These are phyloP conservation scores for Globisporangium nunn DNA, from an alignment of 352 stramenopile species.

Conservation along the genomic window DNA sequence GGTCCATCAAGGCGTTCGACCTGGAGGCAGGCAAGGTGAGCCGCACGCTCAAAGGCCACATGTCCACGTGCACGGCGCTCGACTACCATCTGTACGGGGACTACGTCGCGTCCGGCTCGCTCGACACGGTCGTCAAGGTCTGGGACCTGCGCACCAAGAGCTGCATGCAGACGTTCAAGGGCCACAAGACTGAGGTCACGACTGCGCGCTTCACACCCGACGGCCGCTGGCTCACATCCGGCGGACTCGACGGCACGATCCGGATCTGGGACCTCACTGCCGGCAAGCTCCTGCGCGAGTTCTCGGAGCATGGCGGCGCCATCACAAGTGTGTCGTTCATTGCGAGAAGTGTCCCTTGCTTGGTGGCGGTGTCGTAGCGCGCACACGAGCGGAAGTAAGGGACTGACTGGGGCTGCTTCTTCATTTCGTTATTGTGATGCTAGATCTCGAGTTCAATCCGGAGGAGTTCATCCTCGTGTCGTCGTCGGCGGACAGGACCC, in stretches of 20 bases:
- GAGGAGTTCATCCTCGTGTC: constrained; percentile 85
- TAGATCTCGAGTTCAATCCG: constrained; percentile 73
- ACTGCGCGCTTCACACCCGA: constrained; percentile 76
- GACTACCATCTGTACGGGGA: constrained; percentile 85
- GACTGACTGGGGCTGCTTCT: neutral
- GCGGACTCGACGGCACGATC: constrained; percentile 61
- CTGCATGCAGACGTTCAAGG: constrained; percentile 86
- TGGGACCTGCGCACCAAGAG: constrained; percentile 82
- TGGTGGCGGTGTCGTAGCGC: neutral
- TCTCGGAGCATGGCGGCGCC: constrained; percentile 61
- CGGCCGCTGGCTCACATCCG: constrained; percentile 78
- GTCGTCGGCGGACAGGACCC: constrained; percentile 59
- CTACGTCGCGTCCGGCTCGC: constrained; percentile 75
- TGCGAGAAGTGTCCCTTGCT: neutral
- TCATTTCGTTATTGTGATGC: neutral
- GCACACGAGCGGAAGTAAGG: neutral
- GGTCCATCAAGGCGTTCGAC: constrained; percentile 84
- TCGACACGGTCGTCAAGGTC: constrained; percentile 83
- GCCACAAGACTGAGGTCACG: constrained; percentile 69
- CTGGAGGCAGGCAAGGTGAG: constrained; percentile 72
- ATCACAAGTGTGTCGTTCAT: constrained; percentile 36
- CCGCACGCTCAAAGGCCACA: constrained; percentile 77
- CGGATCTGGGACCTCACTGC: constrained; percentile 84
- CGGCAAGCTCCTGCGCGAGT: constrained; percentile 67
- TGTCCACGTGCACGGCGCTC: constrained; percentile 71